Percentiles rank a stretch among this genome's conserved stretches.
phyloP scores from a whole-genome alignment of 140 eudicot species.

The Oenanthe javanica region DNA sequence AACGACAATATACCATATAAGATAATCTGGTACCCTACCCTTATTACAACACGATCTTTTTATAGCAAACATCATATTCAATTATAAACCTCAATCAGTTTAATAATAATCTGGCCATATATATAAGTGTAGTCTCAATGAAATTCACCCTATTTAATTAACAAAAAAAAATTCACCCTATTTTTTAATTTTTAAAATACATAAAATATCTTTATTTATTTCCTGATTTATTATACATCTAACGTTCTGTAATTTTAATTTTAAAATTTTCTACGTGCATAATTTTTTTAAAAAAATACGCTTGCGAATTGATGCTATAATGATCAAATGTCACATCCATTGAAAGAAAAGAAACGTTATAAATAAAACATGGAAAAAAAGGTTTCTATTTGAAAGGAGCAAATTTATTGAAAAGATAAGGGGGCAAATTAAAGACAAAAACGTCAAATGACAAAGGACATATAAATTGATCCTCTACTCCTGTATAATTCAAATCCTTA shows the following conservation, averaged over 20 bases:
- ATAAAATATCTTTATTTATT: too few relatives aligned
- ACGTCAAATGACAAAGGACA: neutral
- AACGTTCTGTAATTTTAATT: conserved; percentile 23
- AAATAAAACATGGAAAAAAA: neutral
- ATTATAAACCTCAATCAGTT: conserved; percentile 26
- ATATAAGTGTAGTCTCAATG: too few relatives aligned
- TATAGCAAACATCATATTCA: conserved; percentile 36
- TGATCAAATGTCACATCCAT: neutral
- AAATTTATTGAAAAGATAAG: neutral
- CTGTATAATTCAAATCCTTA: too few relatives aligned
- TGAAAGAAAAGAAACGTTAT: neutral
- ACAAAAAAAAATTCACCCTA: too few relatives aligned
- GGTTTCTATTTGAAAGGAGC: neutral
- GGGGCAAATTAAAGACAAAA: neutral
- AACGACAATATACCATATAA: neutral
- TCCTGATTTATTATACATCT: too few relatives aligned
- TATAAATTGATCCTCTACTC: neutral
- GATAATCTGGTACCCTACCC: conserved; percentile 36
- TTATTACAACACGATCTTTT: conserved; percentile 41
- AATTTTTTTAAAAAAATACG: neutral
- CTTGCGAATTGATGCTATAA: neutral
- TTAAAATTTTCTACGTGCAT: neutral
- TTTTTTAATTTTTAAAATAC: too few relatives aligned
- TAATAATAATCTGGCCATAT: conserved; percentile 23
- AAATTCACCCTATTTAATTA: too few relatives aligned